Evolutionary conservation across 345 rosid genomes (phyloP).

Genomic region (Rubroshorea leprosula): DNA sequence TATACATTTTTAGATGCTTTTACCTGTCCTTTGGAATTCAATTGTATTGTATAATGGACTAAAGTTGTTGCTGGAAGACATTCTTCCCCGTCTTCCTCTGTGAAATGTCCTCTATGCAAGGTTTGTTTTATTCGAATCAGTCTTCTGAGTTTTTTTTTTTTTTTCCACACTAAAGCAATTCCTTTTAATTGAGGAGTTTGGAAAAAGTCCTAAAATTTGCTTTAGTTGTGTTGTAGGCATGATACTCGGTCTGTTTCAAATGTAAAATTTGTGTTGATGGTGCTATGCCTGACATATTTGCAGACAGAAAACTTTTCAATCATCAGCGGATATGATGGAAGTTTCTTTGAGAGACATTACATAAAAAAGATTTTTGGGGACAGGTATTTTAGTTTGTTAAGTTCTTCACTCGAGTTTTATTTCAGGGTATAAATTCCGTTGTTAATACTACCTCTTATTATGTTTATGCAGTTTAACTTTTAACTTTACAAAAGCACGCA

Average conservation of each 20-base stretch:
- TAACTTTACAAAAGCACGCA: constrained; percentile 47
- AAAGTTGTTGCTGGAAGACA: constrained; percentile 61
- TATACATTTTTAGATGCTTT: not conserved
- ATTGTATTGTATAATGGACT: constrained; percentile 71
- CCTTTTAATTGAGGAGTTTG: not conserved
- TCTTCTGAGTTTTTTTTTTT: constrained; percentile 1
- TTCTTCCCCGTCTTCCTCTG: constrained; percentile 35
- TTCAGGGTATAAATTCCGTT: constrained; percentile 7
- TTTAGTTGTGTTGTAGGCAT: not conserved
- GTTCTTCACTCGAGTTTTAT: not conserved
- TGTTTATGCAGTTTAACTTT: constrained; percentile 51
- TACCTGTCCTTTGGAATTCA: not conserved
- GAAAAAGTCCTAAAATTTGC: not conserved
- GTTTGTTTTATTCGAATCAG: constrained; percentile 30
- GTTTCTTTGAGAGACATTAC: constrained; percentile 56
- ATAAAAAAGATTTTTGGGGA: constrained; percentile 29
- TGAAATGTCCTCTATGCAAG: constrained; percentile 91
- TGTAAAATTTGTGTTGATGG: constrained; percentile 5
- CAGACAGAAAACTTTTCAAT: constrained; percentile 67
- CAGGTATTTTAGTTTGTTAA: constrained; percentile 44
- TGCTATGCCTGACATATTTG: constrained; percentile 19
- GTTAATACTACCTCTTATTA: not conserved
- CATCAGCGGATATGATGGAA: constrained; percentile 61
- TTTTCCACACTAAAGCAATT: no score
- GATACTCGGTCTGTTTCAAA: not conserved